Conservation (phyloP, 2,329 filamentous ascomycete species). For the Ambrosiella cleistominuta region DNA sequence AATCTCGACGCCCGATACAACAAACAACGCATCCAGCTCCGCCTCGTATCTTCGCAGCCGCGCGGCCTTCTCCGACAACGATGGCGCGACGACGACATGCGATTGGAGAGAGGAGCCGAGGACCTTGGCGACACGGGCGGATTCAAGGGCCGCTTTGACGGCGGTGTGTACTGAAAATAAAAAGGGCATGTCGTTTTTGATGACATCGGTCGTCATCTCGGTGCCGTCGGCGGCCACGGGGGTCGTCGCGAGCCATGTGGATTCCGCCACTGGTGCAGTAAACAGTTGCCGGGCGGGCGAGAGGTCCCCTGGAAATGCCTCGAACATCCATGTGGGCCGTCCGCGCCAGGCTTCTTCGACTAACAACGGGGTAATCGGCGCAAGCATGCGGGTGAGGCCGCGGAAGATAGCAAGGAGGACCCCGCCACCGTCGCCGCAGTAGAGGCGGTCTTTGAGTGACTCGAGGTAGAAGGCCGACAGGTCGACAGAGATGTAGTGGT, state of each 20-base stretch:
- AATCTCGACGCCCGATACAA: constrained; percentile 46
- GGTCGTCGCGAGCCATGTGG: neutral
- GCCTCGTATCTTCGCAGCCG: constrained; percentile 24
- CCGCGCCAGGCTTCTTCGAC: constrained; percentile 81
- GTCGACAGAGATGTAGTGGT: constrained; percentile 65
- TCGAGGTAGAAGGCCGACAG: constrained; percentile 92
- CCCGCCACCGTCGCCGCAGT: constrained; percentile 58
- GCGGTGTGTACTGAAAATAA: constrained; percentile 42
- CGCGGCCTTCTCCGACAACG: constrained; percentile 17
- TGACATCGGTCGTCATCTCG: neutral
- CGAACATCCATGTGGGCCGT: constrained; percentile 44
- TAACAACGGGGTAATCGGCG: constrained; percentile 63
- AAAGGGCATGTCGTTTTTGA: constrained; percentile 21
- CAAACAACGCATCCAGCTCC: constrained; percentile 48
- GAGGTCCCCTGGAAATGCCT: neutral
- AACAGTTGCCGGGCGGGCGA: constrained; percentile 33
- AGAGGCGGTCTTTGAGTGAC: constrained; percentile 76
- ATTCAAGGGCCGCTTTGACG: constrained; percentile 61
- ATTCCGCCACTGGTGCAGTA: constrained; percentile 20
- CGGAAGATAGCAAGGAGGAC: constrained; percentile 49
- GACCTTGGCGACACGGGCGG: constrained; percentile 49
- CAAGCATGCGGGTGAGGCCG: constrained; percentile 60
- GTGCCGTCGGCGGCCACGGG: neutral
- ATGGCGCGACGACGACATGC: constrained; percentile 37
- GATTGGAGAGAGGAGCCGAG: constrained; percentile 71